Evolutionary conservation across 1,284 basidiomycete species (phyloP).

Genomic region (Malassezia nana): DNA sequence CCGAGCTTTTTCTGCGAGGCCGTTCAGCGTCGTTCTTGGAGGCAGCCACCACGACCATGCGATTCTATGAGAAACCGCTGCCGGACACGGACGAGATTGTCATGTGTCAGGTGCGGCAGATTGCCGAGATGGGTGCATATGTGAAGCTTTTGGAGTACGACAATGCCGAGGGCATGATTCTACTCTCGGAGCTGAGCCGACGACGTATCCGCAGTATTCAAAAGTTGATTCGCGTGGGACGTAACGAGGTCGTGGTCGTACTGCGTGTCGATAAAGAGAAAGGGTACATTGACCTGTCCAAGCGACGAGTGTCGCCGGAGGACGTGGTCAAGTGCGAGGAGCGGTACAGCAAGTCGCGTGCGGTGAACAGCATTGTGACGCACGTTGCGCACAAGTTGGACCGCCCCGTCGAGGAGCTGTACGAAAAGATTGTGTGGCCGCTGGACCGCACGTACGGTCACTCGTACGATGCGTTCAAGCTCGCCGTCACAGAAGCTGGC

Average conservation of each 20-base stretch:
- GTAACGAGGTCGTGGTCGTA: conserved; percentile 98
- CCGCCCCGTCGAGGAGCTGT: conserved; percentile 63
- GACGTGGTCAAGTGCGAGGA: conserved; percentile 98
- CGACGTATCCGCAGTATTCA: conserved; percentile 95
- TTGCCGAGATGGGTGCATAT: conserved; percentile 98
- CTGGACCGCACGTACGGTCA: conserved; percentile 85
- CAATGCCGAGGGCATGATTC: conserved; percentile 98
- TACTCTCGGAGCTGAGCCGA: conserved; percentile 89
- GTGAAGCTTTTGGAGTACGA: conserved; percentile 98
- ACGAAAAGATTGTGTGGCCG: conserved; percentile 87
- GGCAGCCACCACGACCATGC: conserved; percentile 25
- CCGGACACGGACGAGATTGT: conserved; percentile 78
- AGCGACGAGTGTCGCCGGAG: conserved; percentile 96
- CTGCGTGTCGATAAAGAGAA: conserved; percentile 98
- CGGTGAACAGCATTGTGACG: conserved; percentile 44
- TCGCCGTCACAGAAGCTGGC: conserved; percentile 83
- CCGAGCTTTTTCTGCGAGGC: conserved; percentile 8
- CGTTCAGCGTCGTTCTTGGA: not conserved
- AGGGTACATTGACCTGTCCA: conserved; percentile 98
- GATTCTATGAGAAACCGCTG: conserved; percentile 47
- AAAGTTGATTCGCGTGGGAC: conserved; percentile 90
- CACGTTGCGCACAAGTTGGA: conserved; percentile 44
- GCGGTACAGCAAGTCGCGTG: conserved; percentile 91
- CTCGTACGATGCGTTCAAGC: conserved; percentile 95
- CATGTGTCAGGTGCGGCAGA: conserved; percentile 98